Percentiles rank a stretch among this genome's conserved stretches.
Evolutionary conservation across 345 rosid species (phyloP).

Genomic region (Brassica carinata): DNA sequence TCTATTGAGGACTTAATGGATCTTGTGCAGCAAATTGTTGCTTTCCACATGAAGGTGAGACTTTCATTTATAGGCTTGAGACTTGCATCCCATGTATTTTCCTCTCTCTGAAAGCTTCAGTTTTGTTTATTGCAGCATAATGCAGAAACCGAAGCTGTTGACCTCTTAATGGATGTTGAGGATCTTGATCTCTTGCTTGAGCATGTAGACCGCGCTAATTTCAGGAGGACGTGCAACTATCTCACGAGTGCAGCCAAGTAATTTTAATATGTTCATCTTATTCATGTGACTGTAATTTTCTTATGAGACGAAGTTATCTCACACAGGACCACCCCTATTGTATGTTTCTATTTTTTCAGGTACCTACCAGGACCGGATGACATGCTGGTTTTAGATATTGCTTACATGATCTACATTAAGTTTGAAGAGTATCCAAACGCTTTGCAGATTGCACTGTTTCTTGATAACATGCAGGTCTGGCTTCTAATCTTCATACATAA

Average conservation of each 20-base stretch:
- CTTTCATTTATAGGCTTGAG: background rate
- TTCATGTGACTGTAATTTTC: background rate
- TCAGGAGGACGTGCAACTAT: slow-evolving; percentile 89
- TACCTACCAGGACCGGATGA: slow-evolving; percentile 97
- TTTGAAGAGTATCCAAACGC: slow-evolving; percentile 79
- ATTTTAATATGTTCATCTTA: background rate
- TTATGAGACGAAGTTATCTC: background rate
- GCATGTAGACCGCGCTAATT: slow-evolving; percentile 81
- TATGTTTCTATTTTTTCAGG: slow-evolving; percentile 45
- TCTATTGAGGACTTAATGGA: slow-evolving; percentile 70
- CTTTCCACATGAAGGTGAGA: slow-evolving; percentile 89
- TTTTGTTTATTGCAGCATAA: slow-evolving; percentile 65
- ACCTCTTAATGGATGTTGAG: slow-evolving; percentile 97
- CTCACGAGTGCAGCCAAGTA: slow-evolving; percentile 89
- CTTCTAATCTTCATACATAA: background rate
- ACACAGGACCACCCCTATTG: background rate
- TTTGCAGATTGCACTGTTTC: slow-evolving; percentile 83
- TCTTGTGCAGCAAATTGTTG: slow-evolving; percentile 84
- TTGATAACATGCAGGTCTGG: slow-evolving; percentile 80
- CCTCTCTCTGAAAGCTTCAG: slow-evolving; percentile 7
- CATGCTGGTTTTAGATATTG: slow-evolving; percentile 65
- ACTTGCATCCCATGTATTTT: background rate
- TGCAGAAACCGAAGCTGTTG: slow-evolving; percentile 98
- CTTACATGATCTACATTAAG: slow-evolving; percentile 75
- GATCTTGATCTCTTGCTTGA: slow-evolving; percentile 85